phyloP scores from a whole-genome alignment of 2,329 filamentous ascomycete species.

The Amauroascus verrucosus region DNA sequence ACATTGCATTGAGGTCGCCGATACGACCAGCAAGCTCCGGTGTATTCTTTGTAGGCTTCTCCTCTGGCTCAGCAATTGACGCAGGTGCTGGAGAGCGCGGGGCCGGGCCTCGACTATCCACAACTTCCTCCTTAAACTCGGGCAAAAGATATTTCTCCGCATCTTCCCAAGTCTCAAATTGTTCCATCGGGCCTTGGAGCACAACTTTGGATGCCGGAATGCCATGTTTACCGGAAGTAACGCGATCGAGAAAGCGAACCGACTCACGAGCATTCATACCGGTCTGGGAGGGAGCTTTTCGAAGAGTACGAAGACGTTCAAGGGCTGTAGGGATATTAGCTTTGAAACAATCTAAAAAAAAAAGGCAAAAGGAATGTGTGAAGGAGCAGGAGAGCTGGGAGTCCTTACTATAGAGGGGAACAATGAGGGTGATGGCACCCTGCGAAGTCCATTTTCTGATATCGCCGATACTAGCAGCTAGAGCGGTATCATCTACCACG shows the following conservation, averaged over 20 bases:
- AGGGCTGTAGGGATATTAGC: constrained; percentile 28
- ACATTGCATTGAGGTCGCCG: constrained; percentile 30
- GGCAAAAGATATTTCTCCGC: constrained; percentile 38
- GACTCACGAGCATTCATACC: constrained; percentile 43
- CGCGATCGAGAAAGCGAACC: constrained; percentile 43
- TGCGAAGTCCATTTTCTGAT: constrained; percentile 44
- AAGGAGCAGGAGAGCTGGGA: too few relatives aligned
- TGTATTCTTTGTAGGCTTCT: constrained; percentile 5
- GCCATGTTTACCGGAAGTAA: constrained; percentile 39
- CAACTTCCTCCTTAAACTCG: constrained; percentile 34
- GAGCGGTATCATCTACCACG: constrained; percentile 44
- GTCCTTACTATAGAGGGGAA: constrained; percentile 43
- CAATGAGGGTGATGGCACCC: constrained; percentile 41
- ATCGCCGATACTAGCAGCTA: constrained; percentile 44
- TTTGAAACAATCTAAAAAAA: background rate
- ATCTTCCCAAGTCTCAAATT: constrained; percentile 39
- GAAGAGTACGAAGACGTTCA: constrained; percentile 38
- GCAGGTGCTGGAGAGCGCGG: constrained; percentile 9
- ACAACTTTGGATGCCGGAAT: constrained; percentile 35
- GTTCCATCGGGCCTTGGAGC: constrained; percentile 42
- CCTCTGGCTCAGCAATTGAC: constrained; percentile 3
- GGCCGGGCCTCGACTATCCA: constrained; percentile 11
- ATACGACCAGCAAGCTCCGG: constrained; percentile 8
- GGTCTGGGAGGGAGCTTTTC: constrained; percentile 37
- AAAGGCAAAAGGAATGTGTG: background rate